Conservation (phyloP, 305 asterid species). For the Solanum aculeatissimum region DNA sequence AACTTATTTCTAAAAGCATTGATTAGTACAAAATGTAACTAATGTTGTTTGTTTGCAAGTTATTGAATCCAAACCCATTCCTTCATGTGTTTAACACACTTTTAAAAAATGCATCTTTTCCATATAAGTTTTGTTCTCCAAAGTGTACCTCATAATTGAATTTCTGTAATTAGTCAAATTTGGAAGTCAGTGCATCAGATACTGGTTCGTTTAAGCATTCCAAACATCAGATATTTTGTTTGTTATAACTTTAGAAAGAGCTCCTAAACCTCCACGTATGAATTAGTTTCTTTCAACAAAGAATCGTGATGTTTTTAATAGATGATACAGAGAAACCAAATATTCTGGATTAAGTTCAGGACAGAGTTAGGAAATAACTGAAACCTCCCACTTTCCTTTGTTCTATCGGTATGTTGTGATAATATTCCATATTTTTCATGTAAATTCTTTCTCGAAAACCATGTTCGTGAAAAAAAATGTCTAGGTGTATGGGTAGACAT, state of each 20-base stretch:
- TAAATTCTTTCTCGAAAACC: not conserved
- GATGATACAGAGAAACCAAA: not conserved
- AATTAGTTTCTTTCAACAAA: too few species aligned
- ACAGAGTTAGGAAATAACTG: too few species aligned
- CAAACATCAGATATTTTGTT: too few species aligned
- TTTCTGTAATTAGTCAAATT: not conserved
- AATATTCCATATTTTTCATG: not conserved
- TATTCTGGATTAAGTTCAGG: not conserved
- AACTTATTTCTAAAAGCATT: not conserved
- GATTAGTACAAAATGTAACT: not conserved
- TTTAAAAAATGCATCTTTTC: not conserved
- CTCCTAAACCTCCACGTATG: too few species aligned
- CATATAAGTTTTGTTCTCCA: not conserved
- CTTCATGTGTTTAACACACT: not conserved
- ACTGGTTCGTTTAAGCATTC: too few species aligned
- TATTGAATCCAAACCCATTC: not conserved
- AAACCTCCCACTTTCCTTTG: too few species aligned
- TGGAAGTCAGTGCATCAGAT: not conserved
- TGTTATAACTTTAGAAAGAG: too few species aligned
- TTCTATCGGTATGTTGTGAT: not conserved
- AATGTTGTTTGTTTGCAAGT: not conserved
- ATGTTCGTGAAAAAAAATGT: not conserved
- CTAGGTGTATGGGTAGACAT: not conserved
- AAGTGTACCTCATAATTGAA: not conserved
- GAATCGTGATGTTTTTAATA: too few species aligned